Evolutionary conservation across 768 basidiomycete species (phyloP).

Genomic region (Russula abietina): DNA sequence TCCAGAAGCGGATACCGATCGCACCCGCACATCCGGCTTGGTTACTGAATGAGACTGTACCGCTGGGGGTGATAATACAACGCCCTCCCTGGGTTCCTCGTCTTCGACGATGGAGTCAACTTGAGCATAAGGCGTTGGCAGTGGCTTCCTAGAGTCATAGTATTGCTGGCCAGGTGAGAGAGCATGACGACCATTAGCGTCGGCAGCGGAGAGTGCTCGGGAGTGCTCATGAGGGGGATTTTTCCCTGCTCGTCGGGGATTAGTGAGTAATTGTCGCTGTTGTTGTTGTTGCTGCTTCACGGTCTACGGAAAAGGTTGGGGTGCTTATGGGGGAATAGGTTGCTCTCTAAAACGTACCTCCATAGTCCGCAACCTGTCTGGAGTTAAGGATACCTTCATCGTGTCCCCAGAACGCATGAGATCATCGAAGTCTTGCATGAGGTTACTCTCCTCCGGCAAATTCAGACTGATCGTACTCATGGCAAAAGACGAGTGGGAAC

Average conservation of each 20-base stretch:
- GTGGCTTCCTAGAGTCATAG: constrained; percentile 33
- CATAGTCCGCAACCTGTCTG: constrained; percentile 87
- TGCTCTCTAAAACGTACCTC: constrained; percentile 53
- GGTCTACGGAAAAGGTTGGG: neutral
- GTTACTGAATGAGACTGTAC: constrained; percentile 2
- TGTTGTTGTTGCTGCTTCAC: constrained; percentile 12
- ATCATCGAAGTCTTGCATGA: constrained; percentile 82
- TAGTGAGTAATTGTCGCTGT: neutral
- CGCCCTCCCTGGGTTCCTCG: constrained; percentile 39
- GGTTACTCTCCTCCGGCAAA: constrained; percentile 29
- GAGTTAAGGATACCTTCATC: constrained; percentile 93
- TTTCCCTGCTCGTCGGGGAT: neutral
- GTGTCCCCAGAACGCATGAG: constrained; percentile 85
- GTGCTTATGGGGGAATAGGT: constrained; percentile 14
- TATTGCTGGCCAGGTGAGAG: constrained; percentile 11
- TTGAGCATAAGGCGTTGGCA: constrained; percentile 36
- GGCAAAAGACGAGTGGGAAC: constrained; percentile 10
- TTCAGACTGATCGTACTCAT: constrained; percentile 5
- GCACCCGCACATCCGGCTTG: constrained; percentile 17
- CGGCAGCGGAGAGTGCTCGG: neutral
- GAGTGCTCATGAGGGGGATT: neutral
- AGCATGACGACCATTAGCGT: constrained; percentile 8
- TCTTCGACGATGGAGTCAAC: constrained; percentile 59
- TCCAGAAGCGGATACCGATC: constrained; percentile 27
- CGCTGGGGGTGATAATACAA: neutral